phyloP scores from a whole-genome alignment of 441 rosid species.

The Populus hybrid region DNA sequence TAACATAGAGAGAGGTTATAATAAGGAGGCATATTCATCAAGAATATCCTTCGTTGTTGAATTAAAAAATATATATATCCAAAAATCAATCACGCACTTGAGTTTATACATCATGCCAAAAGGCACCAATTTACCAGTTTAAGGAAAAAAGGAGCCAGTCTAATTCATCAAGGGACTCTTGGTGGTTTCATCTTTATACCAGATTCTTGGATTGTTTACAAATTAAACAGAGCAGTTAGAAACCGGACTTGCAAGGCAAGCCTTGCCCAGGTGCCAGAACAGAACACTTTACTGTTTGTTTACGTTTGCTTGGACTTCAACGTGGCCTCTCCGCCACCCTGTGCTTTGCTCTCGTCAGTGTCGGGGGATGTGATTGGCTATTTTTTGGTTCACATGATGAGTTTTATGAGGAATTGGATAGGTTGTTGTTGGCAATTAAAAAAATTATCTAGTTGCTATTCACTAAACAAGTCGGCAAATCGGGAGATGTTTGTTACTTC shows the following conservation, averaged over 20 bases:
- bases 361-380: too few relatives aligned
- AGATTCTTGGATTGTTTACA: background rate
- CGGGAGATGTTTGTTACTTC: too few relatives aligned
- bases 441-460: too few relatives aligned
- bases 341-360: background rate
- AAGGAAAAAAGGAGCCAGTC: background rate
- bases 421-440: too few relatives aligned
- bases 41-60: background rate
- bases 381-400: too few relatives aligned
- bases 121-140: background rate
- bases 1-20: too few relatives aligned
- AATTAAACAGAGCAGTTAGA: conserved; percentile 8
- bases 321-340: background rate
- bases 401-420: too few relatives aligned
- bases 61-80: too few relatives aligned
- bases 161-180: background rate
- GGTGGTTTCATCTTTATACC: background rate
- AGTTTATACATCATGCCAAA: background rate
- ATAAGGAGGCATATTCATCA: too few relatives aligned
- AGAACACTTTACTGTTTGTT: conserved; percentile 17
- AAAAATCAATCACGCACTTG: too few relatives aligned
- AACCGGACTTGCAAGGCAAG: conserved; percentile 39
- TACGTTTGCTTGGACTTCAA: conserved; percentile 14
- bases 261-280: conserved; percentile 7
- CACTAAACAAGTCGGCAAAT: too few relatives aligned